Conservation (phyloP, 129 eudicot species). For the Heracleum sosnowskyi region DNA sequence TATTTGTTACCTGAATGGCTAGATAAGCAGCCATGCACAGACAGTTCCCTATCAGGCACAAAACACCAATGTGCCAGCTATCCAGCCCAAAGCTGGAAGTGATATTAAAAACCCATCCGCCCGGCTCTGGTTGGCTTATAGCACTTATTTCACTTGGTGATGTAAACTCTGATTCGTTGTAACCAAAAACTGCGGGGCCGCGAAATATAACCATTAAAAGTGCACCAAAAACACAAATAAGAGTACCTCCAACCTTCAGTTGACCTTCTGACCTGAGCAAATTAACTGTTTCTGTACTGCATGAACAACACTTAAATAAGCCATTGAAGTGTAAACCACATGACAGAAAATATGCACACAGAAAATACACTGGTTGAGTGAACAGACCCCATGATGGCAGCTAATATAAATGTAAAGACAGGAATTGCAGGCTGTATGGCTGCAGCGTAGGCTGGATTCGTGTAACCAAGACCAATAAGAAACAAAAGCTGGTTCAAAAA, state of each 20-base stretch:
- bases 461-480: conserved; percentile 93
- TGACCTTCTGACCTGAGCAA: conserved; percentile 69
- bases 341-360: no score
- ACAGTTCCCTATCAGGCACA: conserved; percentile 91
- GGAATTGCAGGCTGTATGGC: conserved; percentile 96
- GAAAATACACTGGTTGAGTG: not conserved
- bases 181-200: conserved; percentile 80
- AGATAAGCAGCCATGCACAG: conserved; percentile 90
- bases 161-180: conserved; percentile 31
- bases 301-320: conserved; percentile 22
- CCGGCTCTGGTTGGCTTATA: conserved; percentile 67
- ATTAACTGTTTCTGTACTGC: conserved; percentile 85
- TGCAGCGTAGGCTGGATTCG: conserved; percentile 95
- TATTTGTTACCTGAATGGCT: conserved; percentile 66
- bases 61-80: conserved; percentile 76
- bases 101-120: conserved; percentile 61
- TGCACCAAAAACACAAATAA: conserved; percentile 90
- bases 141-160: conserved; percentile 42
- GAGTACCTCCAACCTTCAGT: conserved; percentile 83
- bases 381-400: conserved; percentile 77
- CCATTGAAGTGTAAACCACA: not conserved
- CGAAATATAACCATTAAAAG: conserved; percentile 75
- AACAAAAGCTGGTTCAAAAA: conserved; percentile 95
- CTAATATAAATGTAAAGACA: conserved; percentile 77
- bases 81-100: conserved; percentile 58